Base-by-base conservation (phyloP, 2,329 filamentous ascomycete species). In the Sporothrix humicola region DNA sequence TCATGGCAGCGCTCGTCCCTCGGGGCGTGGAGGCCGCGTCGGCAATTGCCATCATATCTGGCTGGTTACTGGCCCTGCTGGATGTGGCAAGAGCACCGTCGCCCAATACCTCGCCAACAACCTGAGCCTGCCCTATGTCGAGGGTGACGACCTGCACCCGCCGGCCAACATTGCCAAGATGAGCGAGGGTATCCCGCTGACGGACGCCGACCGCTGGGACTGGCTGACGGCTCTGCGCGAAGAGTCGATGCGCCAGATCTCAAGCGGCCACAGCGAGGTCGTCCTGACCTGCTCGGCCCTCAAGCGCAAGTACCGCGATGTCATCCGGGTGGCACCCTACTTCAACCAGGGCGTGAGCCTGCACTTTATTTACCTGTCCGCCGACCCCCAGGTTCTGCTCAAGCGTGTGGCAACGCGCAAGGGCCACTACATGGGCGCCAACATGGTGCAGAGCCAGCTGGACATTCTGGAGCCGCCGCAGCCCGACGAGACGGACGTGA, bases 301-400 rank as follows among this genome's bases (percentile, higher is more conserved):
- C 72, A 98, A 98, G 87, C 93, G 93, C 81, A 98, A 97, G 84
- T 99, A 99, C 86, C 91, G 96, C 78, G 96, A 99, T 79, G 93
- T 95, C 76, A 93, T 96, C 81, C 90, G 93, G 46, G 90, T 95
- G 9, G 93, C 93, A 8, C 90, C 90, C 17, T 94, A 95, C 84
- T 92, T 92, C 81, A 87, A 90, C 76, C 88, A 90, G 72, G 87
- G 88, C 72, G 88, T 95, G n/a, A 85, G 88, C 75, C 89, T 98
- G 69, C 95, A 98, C 83, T 98, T 99, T 81, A 91, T 99, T 78
- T 99, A 95, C 83, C 90, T 99, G 54, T 88, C 91, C 76, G 94
- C 95, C 0, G 85, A 89, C 59, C 92, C 97, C 81, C 88, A 90
- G 73, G 87, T 93, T 10, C 87, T 98, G 44, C 85, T 97, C 73